Evolutionary conservation across 768 basidiomycete genomes (phyloP).

Genomic region (Lactarius akahatsu): DNA sequence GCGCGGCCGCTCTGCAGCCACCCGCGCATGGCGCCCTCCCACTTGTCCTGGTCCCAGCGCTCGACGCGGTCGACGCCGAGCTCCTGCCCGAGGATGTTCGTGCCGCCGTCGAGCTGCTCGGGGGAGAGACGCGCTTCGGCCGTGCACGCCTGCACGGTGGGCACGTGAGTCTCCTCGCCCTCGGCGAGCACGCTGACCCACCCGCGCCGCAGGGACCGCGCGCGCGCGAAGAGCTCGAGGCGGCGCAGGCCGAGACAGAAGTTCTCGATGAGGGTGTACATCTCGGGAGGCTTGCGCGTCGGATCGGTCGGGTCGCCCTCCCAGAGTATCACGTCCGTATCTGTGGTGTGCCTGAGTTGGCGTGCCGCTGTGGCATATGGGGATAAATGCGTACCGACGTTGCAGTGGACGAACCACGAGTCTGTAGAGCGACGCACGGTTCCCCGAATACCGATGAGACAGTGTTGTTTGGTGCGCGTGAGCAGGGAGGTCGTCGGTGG

Average conservation of each 20-base stretch:
- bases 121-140: conserved; percentile 30
- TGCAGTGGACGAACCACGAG: conserved; percentile 97
- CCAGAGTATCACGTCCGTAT: conserved; percentile 97
- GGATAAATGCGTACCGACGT: conserved; percentile 68
- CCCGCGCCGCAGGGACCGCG: conserved; percentile 69
- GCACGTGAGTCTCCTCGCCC: conserved; percentile 56
- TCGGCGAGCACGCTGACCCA: conserved; percentile 87
- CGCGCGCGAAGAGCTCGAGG: conserved; percentile 83
- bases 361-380: neutral
- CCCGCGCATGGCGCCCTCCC: conserved; percentile 62
- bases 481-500: conserved; percentile 83
- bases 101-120: conserved; percentile 40
- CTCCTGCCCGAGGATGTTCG: conserved; percentile 32
- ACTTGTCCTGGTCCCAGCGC: conserved; percentile 60
- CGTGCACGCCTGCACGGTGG: conserved; percentile 34
- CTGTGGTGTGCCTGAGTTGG: conserved; percentile 39
- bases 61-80: conserved; percentile 36
- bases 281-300: conserved; percentile 87
- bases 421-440: conserved; percentile 94
- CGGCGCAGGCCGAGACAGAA: conserved; percentile 93
- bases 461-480: conserved; percentile 92
- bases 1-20: conserved; percentile 42
- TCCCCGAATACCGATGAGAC: conserved; percentile 94
- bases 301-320: conserved; percentile 87
- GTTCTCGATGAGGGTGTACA: conserved; percentile 95